Evolutionary conservation across 805 yeast species (phyloP).

Genomic region (Saturnispora sekii): DNA sequence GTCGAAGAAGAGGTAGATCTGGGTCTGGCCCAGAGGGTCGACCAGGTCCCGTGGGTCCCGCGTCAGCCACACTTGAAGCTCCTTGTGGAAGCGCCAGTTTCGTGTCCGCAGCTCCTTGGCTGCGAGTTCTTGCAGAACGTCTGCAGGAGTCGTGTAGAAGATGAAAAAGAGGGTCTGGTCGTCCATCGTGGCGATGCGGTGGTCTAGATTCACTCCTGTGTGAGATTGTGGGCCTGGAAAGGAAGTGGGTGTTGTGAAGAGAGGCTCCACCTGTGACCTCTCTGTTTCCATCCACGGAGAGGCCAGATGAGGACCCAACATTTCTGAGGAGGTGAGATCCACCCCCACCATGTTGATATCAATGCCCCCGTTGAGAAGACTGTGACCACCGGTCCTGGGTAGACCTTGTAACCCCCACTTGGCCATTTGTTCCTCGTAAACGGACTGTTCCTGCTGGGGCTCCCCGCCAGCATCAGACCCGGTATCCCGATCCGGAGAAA

Average conservation of each 20-base stretch:
- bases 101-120: conserved; percentile 84
- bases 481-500: conserved; percentile 5
- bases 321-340: conserved; percentile 38
- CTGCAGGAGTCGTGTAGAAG: conserved; percentile 89
- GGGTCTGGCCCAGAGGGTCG: conserved; percentile 77
- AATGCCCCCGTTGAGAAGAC: conserved; percentile 60
- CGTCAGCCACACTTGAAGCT: conserved; percentile 91
- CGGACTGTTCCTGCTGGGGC: too few relatives aligned
- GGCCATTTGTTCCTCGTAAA: background rate
- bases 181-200: conserved; percentile 50
- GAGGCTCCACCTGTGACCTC: conserved; percentile 83
- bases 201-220: conserved; percentile 18
- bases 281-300: conserved; percentile 96
- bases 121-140: conserved; percentile 85
- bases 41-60: conserved; percentile 85
- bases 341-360: conserved; percentile 62
- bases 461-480: too few relatives aligned
- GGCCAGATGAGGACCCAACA: conserved; percentile 55
- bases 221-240: conserved; percentile 27
- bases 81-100: conserved; percentile 97
- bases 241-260: conserved; percentile 53
- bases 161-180: conserved; percentile 92
- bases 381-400: conserved; percentile 32
- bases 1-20: conserved; percentile 89
- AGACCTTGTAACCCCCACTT: conserved; percentile 57